Base-by-base conservation (phyloP, 768 basidiomycete genomes). In the Termitomyces sp. region DNA sequence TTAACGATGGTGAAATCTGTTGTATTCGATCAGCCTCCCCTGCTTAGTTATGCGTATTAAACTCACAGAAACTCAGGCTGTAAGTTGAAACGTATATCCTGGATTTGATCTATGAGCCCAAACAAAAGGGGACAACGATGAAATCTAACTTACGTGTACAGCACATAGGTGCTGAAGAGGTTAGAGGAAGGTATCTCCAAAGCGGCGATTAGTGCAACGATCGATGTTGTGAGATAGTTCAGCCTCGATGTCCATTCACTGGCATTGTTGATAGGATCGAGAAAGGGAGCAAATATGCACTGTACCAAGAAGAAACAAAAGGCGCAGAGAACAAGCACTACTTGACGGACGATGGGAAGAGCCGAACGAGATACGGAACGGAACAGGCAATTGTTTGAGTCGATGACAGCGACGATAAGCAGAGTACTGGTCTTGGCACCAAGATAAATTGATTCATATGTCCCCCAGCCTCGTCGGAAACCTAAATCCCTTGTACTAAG, bases 321-420 rank as follows among this genome's bases (percentile, higher is more conserved):
- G 54, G 84, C 84, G 34, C 82, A 77, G 7, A 76, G 62, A 17
- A 90, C 69, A 14, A 92, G 76, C 17, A 86, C 65, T 21, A 80
- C 73, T 65, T 92, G 87, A 1, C 89, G 83, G 46, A 81, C 72
- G 40, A 89, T 68, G 9, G 77, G 69, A 44, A 90, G 74, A n/a
- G 68, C 70, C 4, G 74, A 71, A n/a, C 81, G 74, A 23, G 80
- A 71, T 34, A 77, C 68, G 29, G 75, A 70, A 45, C 86, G 85
- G 65, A 92, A 88, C 5, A 87, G 66, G 66, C 90, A 92, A 67
- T 90, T 92, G 65, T 89, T 74, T 19, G 83, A 77, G 69, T 86
- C 80, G 59, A 91, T 76, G 51, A 90, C 69, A 5, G 88, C 85
- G 40, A 87, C 77, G 21, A 87, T 77, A 27, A 89, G 68, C 6